Conservation (phyloP, 1,284 basidiomycete genomes). For the Ustilago lituana region DNA sequence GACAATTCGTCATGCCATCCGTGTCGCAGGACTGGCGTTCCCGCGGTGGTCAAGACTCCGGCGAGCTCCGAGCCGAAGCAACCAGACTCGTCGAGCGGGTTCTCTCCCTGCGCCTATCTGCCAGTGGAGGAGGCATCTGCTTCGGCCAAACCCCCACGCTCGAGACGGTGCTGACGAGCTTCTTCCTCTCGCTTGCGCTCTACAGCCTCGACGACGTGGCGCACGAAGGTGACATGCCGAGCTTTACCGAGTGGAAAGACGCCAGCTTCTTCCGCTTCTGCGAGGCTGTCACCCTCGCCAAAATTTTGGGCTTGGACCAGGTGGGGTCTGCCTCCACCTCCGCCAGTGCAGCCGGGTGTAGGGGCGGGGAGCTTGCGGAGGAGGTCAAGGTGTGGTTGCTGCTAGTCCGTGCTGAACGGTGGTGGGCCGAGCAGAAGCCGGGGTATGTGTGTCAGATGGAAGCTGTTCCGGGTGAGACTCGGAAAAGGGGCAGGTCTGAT, state of each 20-base stretch:
- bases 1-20: constrained; percentile 24
- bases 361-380: constrained; percentile 2
- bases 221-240: constrained; percentile 5
- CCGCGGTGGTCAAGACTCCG: background rate
- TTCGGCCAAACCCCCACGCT: constrained; percentile 40
- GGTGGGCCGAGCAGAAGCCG: constrained; percentile 29
- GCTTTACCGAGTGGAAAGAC: constrained; percentile 30
- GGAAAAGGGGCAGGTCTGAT: constrained; percentile 16
- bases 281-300: constrained; percentile 51
- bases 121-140: constrained; percentile 17
- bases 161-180: constrained; percentile 37
- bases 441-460: constrained; percentile 39
- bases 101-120: constrained; percentile 15
- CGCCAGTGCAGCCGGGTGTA: background rate
- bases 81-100: constrained; percentile 15
- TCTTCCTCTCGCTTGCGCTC: constrained; percentile 46
- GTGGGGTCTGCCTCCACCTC: background rate
- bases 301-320: constrained; percentile 43
- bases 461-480: background rate
- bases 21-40: constrained; percentile 4
- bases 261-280: constrained; percentile 42
- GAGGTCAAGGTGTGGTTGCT: constrained; percentile 31
- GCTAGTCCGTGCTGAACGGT: constrained; percentile 48
- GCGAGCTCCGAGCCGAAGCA: background rate
- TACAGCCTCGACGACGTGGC: constrained; percentile 28